phyloP scores from a whole-genome alignment of 2,329 filamentous ascomycete species.

The Colletotrichum sp. region DNA sequence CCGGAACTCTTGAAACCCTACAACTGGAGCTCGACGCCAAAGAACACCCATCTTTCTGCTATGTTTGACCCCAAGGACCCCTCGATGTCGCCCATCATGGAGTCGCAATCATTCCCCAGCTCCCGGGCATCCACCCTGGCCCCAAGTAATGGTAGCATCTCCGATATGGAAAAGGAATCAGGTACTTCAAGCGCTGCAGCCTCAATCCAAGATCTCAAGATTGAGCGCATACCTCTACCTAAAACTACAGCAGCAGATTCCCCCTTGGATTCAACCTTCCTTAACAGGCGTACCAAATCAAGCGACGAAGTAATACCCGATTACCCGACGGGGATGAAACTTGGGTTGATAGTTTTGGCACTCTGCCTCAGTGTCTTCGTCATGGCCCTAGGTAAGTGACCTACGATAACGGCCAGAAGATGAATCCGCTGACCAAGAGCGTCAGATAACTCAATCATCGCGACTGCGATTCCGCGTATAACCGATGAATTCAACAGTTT shows the following conservation, averaged over 20 bases:
- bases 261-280: background rate
- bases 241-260: background rate
- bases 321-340: conserved; percentile 25
- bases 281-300: background rate
- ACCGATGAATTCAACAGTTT: conserved; percentile 47
- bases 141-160: background rate
- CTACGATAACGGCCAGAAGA: background rate
- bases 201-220: background rate
- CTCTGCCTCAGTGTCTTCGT: conserved; percentile 44
- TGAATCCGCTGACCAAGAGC: background rate
- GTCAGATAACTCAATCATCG: conserved; percentile 45
- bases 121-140: background rate
- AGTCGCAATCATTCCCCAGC: background rate
- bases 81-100: background rate
- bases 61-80: conserved; percentile 2
- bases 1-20: background rate
- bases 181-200: background rate
- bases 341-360: conserved; percentile 39
- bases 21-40: background rate
- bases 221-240: background rate
- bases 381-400: conserved; percentile 38
- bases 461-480: conserved; percentile 48
- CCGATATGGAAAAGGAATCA: conserved; percentile 7
- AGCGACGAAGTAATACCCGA: background rate
- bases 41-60: background rate